phyloP scores from a whole-genome alignment of 305 asterid species.

The Fraxinus sp. region DNA sequence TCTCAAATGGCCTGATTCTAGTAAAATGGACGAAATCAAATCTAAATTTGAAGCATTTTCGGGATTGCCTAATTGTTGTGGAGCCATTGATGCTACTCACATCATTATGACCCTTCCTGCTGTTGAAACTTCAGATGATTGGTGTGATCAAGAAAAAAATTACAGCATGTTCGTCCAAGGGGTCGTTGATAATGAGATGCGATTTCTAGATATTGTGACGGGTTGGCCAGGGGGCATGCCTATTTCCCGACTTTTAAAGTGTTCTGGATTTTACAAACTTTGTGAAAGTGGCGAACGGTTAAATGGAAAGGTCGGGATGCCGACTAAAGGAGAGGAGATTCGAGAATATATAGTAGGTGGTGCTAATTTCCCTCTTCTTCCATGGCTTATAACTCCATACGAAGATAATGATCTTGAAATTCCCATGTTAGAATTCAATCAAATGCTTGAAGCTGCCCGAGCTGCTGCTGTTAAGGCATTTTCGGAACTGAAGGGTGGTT shows the following conservation, averaged over 20 bases:
- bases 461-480: constrained; percentile 65
- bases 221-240: constrained; percentile 99
- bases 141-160: constrained; percentile 87
- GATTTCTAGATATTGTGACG: constrained; percentile 78
- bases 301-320: constrained; percentile 38
- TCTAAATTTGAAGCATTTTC: constrained; percentile 53
- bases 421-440: constrained; percentile 39
- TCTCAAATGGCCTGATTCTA: constrained; percentile 74
- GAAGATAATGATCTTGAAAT: constrained; percentile 39
- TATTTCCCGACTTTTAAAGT: constrained; percentile 59
- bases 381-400: constrained; percentile 83
- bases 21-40: constrained; percentile 46
- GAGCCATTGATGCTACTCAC: constrained; percentile 84
- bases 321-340: constrained; percentile 43
- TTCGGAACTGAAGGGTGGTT: constrained; percentile 74
- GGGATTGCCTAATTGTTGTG: constrained; percentile 86
- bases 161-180: constrained; percentile 95
- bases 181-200: constrained; percentile 60
- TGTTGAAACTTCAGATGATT: constrained; percentile 86
- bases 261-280: constrained; percentile 72
- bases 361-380: constrained; percentile 72
- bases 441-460: constrained; percentile 51
- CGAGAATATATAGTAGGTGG: constrained; percentile 82
- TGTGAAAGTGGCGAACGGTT: constrained; percentile 69
- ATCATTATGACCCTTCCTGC: constrained; percentile 93